Evolutionary conservation across 257 asterid species (phyloP), one percentile per base, ranked within the genome.

Genomic region (Nemophila menziesii): DNA sequence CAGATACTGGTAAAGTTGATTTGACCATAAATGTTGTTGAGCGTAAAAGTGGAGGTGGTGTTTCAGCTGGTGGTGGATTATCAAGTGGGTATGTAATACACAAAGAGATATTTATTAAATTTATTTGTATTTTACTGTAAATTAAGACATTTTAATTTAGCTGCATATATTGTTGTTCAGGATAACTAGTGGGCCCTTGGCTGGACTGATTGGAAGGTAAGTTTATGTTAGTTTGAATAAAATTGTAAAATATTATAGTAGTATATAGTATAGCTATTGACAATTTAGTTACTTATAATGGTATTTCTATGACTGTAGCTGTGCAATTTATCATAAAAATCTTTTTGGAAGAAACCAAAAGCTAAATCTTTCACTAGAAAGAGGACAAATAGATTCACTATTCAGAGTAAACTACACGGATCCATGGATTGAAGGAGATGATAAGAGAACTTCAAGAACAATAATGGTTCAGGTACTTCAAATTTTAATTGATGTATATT

Each of bases 391-490:
- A 48, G 98, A 84, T 54, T 90, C 96, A 39, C 70, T 84, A 60
- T 90, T 84, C 65, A 73, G 90, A 69, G 60, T 90, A 58, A 90
- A 84, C 63, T 85, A 81, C 62, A 81, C 92, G 15, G 96, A 80
- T 55, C 98, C 98, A 41, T 90, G 98, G 96, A 78, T 84, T 51
- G 94, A 90, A 70, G 98, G 98, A 54, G 98, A 90, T 59, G 96
- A 90, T 72, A 90, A 74, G 69, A 72, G 96, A 68, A 90, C 96
- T 51, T 84, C 94, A 52, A 80, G 98, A 67, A 67, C 98, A 57
- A 78, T 85, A 63, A 80, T 81, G 90, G 64, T 90, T 65, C 98
- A 90, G 93, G 98, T 80, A 53, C 41, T 29, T 48, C 53, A 52
- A 20, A 29, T n/a, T 39, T 43, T 47, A 47, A 29, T 57, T 19